Evolutionary conservation across 176 grass and related monocot genomes (phyloP).

Genomic region (Zea mays): Zm-B73-REFERENCE-NAM-5.0 NC_050103.1:120602501-120603000

Average conservation of each 20-base stretch:
- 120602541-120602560: neutral
- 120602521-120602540: neutral
- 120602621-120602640: too few relatives aligned
- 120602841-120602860: neutral
- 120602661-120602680: neutral
- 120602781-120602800: constrained; percentile 22
- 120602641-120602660: too few relatives aligned
- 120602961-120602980: neutral
- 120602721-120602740: neutral
- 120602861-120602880: neutral
- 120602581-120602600: too few relatives aligned
- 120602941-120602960: neutral
- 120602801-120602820: constrained; percentile 21
- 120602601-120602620: too few relatives aligned
- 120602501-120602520: neutral
- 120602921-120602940: neutral
- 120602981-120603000: too few relatives aligned
- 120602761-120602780: constrained; percentile 5
- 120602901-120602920: neutral
- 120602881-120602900: neutral
- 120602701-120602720: neutral
- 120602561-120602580: too few relatives aligned
- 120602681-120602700: neutral
- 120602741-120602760: neutral
- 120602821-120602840: constrained; percentile 16